Base-by-base conservation (phyloP, 2,329 filamentous ascomycete species). In the Epichloe hybrida region DNA sequence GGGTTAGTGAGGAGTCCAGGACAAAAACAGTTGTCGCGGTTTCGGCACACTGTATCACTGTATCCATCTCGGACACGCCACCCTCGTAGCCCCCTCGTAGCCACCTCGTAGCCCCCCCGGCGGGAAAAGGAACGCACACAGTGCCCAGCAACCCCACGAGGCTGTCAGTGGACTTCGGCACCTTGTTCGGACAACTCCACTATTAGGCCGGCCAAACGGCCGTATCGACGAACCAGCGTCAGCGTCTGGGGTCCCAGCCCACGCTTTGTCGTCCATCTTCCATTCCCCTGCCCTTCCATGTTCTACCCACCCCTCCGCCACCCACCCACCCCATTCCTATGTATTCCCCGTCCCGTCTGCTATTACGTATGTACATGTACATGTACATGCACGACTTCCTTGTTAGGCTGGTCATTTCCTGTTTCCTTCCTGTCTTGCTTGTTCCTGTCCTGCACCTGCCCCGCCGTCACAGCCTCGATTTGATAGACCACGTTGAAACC, bases 201-300 rank as follows among this genome's bases (percentile, higher is more conserved):
- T 74, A 75, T 77, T 76, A 70, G 66, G 72, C 75, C 75, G 75
- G 73, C 67, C 65, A 77, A 73, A 75, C 64, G 72, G 74, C 75
- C 75, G 74, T 67, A 63, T 65, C 60, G 65, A 64, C 65, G 64
- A 66, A 66, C 65, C 67, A 67, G 60, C 57, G 56, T 52, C 44
- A 31, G 45, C 48, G 17, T 21, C 48, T 40, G 38, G 39, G 35
- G 37, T 48, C 23, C 17, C 46, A 42, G 48, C 44, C 49, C 40
- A 46, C 44, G 43, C 48, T 41, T 41, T 36, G 15, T 44, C 45
- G 34, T 48, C 48, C 38, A 34, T 46, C 48, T 52, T 57, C 51
- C 46, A 52, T 54, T 51, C 55, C 54, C 54, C 51, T 46, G 55
- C 52, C 49, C 49, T 56, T 56, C 57, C 59, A 38, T 39, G 51